phyloP scores from a whole-genome alignment of 805 yeast genomes.

The Hanseniaspora occidentalis region DNA sequence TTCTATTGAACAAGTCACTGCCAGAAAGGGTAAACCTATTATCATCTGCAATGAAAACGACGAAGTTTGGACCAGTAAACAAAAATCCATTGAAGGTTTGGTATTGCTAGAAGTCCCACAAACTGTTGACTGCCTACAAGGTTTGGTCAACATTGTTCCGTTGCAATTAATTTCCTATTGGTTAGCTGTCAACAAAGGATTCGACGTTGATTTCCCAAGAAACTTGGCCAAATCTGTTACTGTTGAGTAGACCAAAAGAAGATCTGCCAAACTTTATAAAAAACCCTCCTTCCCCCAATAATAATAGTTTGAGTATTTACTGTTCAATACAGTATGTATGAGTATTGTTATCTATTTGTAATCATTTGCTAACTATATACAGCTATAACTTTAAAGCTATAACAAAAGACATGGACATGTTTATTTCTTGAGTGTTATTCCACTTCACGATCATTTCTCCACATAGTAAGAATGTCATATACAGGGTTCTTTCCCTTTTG shows the following conservation, averaged over 20 bases:
- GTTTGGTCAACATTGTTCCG: constrained; percentile 86
- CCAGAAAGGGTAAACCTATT: constrained; percentile 95
- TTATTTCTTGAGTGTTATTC: no score
- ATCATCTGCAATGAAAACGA: constrained; percentile 80
- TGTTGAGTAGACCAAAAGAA: constrained; percentile 74
- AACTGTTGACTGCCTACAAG: constrained; percentile 96
- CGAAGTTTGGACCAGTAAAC: constrained; percentile 39
- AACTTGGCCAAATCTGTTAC: constrained; percentile 97
- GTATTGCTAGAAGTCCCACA: constrained; percentile 83
- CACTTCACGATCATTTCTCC: no score
- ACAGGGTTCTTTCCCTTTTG: no score
- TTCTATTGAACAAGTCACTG: constrained; percentile 91
- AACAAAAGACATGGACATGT: no score
- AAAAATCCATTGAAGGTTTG: constrained; percentile 30
- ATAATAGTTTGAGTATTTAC: no score
- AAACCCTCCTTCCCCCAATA: no score
- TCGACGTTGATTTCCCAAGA: constrained; percentile 97
- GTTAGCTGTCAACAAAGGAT: constrained; percentile 90
- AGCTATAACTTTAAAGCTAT: no score
- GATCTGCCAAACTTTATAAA: no score
- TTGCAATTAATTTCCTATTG: constrained; percentile 93
- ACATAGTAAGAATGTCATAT: no score
- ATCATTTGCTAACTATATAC: no score
- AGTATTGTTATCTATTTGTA: no score
- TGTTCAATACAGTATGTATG: no score